phyloP scores from a whole-genome alignment of 2,329 filamentous ascomycete genomes.

The Myriosclerotinia scirpicola region DNA sequence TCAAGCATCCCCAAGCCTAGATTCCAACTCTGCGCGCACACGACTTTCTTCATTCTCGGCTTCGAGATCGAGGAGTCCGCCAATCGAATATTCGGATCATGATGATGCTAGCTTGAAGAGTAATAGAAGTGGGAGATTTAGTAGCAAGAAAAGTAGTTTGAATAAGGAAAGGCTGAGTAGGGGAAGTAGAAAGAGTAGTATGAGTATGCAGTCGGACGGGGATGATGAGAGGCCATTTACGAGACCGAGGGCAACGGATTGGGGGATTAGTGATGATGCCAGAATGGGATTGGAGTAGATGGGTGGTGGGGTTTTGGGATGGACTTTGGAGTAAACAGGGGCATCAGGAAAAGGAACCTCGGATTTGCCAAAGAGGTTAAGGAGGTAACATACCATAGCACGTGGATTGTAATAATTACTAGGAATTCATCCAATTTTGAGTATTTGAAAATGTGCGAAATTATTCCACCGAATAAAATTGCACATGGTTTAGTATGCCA shows the following conservation, averaged over 20 bases:
- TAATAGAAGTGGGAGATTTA: conserved; percentile 27
- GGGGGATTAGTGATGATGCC: conserved; percentile 82
- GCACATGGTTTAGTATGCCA: neutral
- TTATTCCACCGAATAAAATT: neutral
- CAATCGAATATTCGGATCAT: conserved; percentile 27
- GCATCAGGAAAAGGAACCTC: neutral
- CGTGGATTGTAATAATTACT: neutral
- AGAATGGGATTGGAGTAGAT: conserved; percentile 74
- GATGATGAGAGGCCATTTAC: conserved; percentile 50
- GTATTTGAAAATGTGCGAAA: neutral
- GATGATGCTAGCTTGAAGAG: conserved; percentile 29
- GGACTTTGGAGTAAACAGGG: conserved; percentile 6
- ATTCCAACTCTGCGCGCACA: conserved; percentile 12
- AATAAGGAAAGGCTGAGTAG: conserved; percentile 31
- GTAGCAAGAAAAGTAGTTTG: conserved; percentile 27
- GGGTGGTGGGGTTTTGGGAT: neutral
- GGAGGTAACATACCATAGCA: conserved; percentile 4
- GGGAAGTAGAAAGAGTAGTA: conserved; percentile 27
- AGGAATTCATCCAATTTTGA: neutral
- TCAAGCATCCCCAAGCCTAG: conserved; percentile 26
- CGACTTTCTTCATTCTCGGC: conserved; percentile 19
- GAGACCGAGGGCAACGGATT: conserved; percentile 59
- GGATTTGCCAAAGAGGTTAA: neutral
- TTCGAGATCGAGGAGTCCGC: conserved; percentile 24
- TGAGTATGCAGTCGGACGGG: conserved; percentile 38